These are phyloP conservation scores for Aspergillus fumigatiaffinis DNA, from an alignment of 2,329 filamentous ascomycete species.

Conservation along the genomic window DNA sequence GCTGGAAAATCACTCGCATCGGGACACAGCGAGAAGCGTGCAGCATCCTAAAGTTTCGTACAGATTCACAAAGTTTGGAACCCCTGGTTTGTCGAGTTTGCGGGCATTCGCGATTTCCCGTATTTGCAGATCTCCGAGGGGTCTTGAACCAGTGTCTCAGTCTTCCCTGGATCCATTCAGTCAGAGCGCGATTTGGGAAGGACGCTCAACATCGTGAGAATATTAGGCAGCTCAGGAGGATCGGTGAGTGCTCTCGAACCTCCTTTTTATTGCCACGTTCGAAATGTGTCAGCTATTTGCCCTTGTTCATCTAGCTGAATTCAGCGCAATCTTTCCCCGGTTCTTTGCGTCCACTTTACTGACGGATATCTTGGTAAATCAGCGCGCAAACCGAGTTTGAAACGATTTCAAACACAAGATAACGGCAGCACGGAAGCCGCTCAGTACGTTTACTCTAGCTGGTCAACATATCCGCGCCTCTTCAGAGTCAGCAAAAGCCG, in stretches of 20 bases:
- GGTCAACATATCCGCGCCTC: not conserved
- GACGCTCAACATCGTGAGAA: not conserved
- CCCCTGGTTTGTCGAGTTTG: not conserved
- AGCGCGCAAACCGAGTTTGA: not conserved
- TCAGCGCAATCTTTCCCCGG: not conserved
- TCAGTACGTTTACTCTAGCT: not conserved
- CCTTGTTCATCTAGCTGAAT: not conserved
- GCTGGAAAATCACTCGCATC: not conserved
- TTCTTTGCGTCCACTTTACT: not conserved
- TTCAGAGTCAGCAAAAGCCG: constrained; percentile 3
- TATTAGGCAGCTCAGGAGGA: not conserved
- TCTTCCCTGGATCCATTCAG: not conserved
- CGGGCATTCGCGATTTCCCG: not conserved
- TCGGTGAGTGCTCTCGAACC: not conserved
- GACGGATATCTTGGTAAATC: not conserved
- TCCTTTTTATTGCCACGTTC: not conserved
- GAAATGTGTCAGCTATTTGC: not conserved
- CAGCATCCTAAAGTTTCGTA: not conserved
- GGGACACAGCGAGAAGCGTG: not conserved
- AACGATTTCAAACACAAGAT: not conserved
- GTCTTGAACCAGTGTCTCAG: constrained; percentile 10
- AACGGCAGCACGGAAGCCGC: not conserved
- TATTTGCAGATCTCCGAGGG: constrained; percentile 11
- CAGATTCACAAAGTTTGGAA: not conserved
- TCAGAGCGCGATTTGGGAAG: not conserved